A percentile compares a stretch with the other conserved stretches of the same genome.
Evolutionary conservation across 2,329 filamentous ascomycete genomes (phyloP).

Genomic region (Ambrosiella beaveri): DNA sequence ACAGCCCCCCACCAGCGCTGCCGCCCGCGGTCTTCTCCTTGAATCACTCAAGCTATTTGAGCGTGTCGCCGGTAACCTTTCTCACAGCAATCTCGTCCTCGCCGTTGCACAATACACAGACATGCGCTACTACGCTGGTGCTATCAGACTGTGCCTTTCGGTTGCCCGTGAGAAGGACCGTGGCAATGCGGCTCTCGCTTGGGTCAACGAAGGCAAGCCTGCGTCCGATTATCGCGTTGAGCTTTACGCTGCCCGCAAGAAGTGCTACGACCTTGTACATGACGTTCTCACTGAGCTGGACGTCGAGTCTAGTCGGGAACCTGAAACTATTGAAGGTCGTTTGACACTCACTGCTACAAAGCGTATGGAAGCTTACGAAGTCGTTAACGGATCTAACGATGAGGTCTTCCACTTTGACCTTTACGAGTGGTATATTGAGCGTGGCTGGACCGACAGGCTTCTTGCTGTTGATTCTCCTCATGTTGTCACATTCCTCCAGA

Average conservation of each 20-base stretch:
- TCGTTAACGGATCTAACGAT: constrained; percentile 75
- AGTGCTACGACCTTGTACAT: constrained; percentile 79
- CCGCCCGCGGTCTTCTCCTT: constrained; percentile 62
- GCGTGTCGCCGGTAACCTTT: constrained; percentile 69
- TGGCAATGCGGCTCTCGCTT: constrained; percentile 67
- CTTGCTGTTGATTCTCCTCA: constrained; percentile 71
- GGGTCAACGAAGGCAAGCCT: constrained; percentile 72
- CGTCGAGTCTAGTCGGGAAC: constrained; percentile 46
- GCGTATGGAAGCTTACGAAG: constrained; percentile 71
- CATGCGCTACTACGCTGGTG: constrained; percentile 82
- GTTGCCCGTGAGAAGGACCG: constrained; percentile 76
- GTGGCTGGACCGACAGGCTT: constrained; percentile 71
- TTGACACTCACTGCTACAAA: constrained; percentile 60
- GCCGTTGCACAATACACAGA: constrained; percentile 64
- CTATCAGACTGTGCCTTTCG: constrained; percentile 68
- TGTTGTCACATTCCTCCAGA: constrained; percentile 70
- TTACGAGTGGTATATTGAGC: constrained; percentile 92
- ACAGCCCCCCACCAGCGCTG: constrained; percentile 54
- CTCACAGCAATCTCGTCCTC: constrained; percentile 59
- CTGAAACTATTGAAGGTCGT: constrained; percentile 61
- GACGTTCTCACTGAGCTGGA: constrained; percentile 66
- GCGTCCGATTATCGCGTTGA: constrained; percentile 49
- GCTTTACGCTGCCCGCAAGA: constrained; percentile 53
- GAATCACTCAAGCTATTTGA: constrained; percentile 81
- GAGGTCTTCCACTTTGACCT: constrained; percentile 90